Percentiles rank a stretch among this genome's conserved stretches.
These are phyloP conservation scores for Dioscorea dumetorum DNA, from an alignment of 106 monocot species.

Conservation along the genomic window DNA sequence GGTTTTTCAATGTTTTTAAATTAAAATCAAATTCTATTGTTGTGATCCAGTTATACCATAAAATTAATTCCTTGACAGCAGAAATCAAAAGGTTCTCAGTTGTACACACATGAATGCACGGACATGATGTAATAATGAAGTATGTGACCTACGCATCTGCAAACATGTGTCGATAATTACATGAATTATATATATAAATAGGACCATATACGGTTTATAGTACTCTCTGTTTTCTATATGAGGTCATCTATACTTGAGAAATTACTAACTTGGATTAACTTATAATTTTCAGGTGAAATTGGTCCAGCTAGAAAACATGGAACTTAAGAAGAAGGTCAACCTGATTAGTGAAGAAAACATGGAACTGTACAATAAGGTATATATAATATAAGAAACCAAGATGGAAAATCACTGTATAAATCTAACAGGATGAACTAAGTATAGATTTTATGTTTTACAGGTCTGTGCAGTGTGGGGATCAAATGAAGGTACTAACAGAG, in stretches of 20 bases:
- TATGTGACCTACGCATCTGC: too few species aligned
- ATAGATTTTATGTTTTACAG: constrained; percentile 13
- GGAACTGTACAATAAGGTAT: constrained; percentile 39
- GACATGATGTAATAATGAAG: too few species aligned
- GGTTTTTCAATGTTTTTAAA: too few species aligned
- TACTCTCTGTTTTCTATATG: not conserved
- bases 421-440: not conserved
- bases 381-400: constrained; percentile 2
- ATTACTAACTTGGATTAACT: not conserved
- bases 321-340: constrained; percentile 41
- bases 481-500: constrained; percentile 17
- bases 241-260: not conserved
- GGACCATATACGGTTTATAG: too few species aligned
- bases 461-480: constrained; percentile 33
- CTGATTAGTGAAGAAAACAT: constrained; percentile 36
- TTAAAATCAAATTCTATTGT: too few species aligned
- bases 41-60: too few species aligned
- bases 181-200: too few species aligned
- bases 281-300: constrained; percentile 28
- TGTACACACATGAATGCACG: too few species aligned
- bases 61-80: too few species aligned
- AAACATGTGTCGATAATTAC: too few species aligned
- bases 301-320: constrained; percentile 49
- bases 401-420: not conserved
- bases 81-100: too few species aligned